phyloP scores from a whole-genome alignment of 2,329 filamentous ascomycete species.

The Cytospora piceicola region DNA sequence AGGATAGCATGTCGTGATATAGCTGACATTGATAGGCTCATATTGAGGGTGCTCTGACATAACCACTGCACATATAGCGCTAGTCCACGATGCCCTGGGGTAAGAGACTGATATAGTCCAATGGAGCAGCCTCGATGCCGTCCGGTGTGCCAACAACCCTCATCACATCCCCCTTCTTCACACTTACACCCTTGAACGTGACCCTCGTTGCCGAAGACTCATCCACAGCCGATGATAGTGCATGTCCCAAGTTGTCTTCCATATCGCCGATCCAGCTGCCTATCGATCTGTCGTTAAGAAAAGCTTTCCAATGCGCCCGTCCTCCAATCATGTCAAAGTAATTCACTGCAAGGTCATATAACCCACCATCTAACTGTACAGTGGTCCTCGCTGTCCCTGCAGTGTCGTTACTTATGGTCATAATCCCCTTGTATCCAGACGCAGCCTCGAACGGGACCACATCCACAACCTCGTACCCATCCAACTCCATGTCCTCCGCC shows the following conservation, averaged over 20 bases:
- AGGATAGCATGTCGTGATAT: too few relatives aligned
- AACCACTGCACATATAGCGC: neutral
- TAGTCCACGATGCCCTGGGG: conserved; percentile 62
- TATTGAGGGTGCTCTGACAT: neutral
- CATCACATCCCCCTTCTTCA: conserved; percentile 56
- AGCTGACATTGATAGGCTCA: neutral
- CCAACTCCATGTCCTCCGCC: conserved; percentile 66
- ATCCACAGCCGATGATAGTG: conserved; percentile 63
- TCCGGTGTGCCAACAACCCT: conserved; percentile 61
- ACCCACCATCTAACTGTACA: conserved; percentile 54
- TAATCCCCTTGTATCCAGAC: conserved; percentile 57
- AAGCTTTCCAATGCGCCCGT: conserved; percentile 58
- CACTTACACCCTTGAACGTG: conserved; percentile 56
- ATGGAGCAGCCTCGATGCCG: conserved; percentile 64
- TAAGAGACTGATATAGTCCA: conserved; percentile 69
- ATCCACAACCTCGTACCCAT: conserved; percentile 57
- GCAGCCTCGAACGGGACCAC: conserved; percentile 65
- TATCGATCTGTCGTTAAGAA: conserved; percentile 55
- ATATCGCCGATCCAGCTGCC: conserved; percentile 63
- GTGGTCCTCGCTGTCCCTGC: conserved; percentile 52
- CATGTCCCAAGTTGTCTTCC: conserved; percentile 63
- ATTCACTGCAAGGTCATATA: conserved; percentile 67
- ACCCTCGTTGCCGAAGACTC: conserved; percentile 67
- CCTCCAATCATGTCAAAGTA: conserved; percentile 69
- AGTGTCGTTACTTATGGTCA: conserved; percentile 57